A percentile compares a stretch with the other conserved stretches of the same genome.
Evolutionary conservation across 2,329 filamentous ascomycete species (phyloP).

Genomic region (Dactylellina cionopaga): DNA sequence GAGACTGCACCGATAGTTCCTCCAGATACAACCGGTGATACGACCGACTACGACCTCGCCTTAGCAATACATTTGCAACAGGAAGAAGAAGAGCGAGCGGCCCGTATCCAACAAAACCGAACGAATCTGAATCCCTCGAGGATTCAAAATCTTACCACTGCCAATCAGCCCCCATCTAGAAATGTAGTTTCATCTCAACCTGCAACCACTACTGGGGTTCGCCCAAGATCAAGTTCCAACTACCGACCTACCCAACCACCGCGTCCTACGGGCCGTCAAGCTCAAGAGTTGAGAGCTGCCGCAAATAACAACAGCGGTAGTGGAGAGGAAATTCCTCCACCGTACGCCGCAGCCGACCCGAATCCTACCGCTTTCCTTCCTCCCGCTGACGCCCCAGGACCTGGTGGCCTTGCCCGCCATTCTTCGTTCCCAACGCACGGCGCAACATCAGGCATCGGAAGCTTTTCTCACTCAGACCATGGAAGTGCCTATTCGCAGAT

Average conservation of each 20-base stretch:
- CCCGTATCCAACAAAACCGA: constrained; percentile 59
- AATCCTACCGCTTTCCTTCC: constrained; percentile 39
- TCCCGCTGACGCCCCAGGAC: constrained; percentile 12
- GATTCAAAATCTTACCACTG: constrained; percentile 34
- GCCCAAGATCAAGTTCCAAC: constrained; percentile 31
- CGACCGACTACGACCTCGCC: constrained; percentile 76
- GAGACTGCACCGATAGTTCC: constrained; percentile 84
- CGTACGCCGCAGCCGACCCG: constrained; percentile 39
- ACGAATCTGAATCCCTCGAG: constrained; percentile 33
- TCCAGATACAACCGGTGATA: constrained; percentile 44
- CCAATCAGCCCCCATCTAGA: constrained; percentile 34
- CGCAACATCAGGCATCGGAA: constrained; percentile 19
- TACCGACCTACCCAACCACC: constrained; percentile 37
- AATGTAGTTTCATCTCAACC: constrained; percentile 32
- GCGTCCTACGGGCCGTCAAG: constrained; percentile 40
- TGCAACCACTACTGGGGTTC: constrained; percentile 6
- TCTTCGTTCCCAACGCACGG: constrained; percentile 31
- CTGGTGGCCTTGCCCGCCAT: constrained; percentile 32
- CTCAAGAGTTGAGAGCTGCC: constrained; percentile 32
- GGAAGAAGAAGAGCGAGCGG: constrained; percentile 80
- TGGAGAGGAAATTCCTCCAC: constrained; percentile 37
- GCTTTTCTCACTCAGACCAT: constrained; percentile 13
- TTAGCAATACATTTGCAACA: constrained; percentile 92
- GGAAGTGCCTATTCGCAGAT: constrained; percentile 39
- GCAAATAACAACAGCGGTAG: constrained; percentile 10